These are phyloP conservation scores for Centaurea solstitialis DNA, from an alignment of 129 eudicot genomes.

Conservation along the genomic window DNA sequence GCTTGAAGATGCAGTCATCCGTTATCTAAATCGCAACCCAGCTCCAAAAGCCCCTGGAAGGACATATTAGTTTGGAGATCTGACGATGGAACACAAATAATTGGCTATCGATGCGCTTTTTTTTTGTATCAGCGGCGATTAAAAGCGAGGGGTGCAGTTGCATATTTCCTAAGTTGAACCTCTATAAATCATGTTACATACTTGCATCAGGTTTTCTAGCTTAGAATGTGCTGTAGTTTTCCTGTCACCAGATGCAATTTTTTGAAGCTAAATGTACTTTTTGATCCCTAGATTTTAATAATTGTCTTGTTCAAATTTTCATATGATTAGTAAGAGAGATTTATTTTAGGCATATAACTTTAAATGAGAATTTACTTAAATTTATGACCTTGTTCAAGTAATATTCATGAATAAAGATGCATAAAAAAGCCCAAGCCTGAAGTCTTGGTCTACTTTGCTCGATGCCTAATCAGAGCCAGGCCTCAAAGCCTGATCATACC, in stretches of 20 bases:
- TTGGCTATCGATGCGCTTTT: not conserved
- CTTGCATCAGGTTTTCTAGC: slow-evolving; percentile 13
- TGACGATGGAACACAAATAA: slow-evolving; percentile 13
- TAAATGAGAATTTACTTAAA: too few species aligned
- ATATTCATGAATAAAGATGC: not conserved
- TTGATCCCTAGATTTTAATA: not conserved
- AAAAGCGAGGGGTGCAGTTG: slow-evolving; percentile 12
- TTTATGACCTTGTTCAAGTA: not conserved
- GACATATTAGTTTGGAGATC: slow-evolving; percentile 36
- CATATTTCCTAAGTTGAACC: slow-evolving; percentile 15
- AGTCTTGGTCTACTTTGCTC: not conserved
- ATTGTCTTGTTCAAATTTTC: not conserved
- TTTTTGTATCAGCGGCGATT: slow-evolving; percentile 5
- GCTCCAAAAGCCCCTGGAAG: slow-evolving; percentile 51
- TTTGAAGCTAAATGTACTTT: not conserved
- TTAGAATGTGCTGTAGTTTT: not conserved
- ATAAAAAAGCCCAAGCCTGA: not conserved
- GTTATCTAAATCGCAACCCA: slow-evolving; percentile 76
- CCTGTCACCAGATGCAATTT: not conserved
- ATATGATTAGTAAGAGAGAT: not conserved
- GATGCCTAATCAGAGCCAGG: not conserved
- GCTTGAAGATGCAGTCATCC: slow-evolving; percentile 98
- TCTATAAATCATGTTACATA: not conserved
- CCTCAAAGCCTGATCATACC: not conserved
- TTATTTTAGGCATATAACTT: not conserved